phyloP scores from a whole-genome alignment of 1,139 yeast genomes.

The Schwanniomyces etchellsii region DNA sequence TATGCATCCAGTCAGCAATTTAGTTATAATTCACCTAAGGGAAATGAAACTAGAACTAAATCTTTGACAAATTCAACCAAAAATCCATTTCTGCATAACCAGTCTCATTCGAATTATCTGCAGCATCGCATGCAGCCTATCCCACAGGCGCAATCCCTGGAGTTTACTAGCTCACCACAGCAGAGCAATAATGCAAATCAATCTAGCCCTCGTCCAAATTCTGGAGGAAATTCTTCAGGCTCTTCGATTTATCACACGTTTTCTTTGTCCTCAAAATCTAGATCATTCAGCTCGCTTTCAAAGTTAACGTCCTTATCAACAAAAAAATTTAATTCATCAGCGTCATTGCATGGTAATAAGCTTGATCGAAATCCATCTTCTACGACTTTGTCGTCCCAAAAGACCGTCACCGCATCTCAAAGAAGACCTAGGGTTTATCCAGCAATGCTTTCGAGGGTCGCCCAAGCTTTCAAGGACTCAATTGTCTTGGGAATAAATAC shows the following conservation, averaged over 20 bases:
- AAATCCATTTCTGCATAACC: conserved; percentile 9
- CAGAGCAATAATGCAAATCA: conserved; percentile 2
- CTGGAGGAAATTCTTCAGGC: conserved; percentile 7
- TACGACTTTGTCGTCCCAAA: conserved; percentile 23
- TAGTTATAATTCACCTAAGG: neutral
- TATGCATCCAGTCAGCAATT: conserved; percentile 1
- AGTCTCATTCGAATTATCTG: conserved; percentile 3
- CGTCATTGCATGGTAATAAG: conserved; percentile 23
- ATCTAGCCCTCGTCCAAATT: neutral
- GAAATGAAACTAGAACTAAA: conserved; percentile 16
- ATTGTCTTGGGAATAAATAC: conserved; percentile 72
- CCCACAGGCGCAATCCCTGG: conserved; percentile 4
- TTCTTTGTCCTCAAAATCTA: conserved; percentile 36
- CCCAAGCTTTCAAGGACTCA: conserved; percentile 68
- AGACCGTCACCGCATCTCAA: conserved; percentile 38
- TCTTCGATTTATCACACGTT: conserved; percentile 29
- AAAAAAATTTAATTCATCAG: conserved; percentile 33
- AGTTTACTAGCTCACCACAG: neutral
- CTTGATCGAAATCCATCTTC: conserved; percentile 28
- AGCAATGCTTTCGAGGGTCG: conserved; percentile 81
- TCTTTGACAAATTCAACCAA: conserved; percentile 19
- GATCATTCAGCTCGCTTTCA: conserved; percentile 40
- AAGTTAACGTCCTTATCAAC: conserved; percentile 40
- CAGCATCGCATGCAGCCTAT: conserved; percentile 11
- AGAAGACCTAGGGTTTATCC: conserved; percentile 75